A percentile compares a stretch with the other conserved stretches of the same genome.
phyloP scores from a whole-genome alignment of 495 filamentous ascomycete species.

The Aspergillus egyptiacus region DNA sequence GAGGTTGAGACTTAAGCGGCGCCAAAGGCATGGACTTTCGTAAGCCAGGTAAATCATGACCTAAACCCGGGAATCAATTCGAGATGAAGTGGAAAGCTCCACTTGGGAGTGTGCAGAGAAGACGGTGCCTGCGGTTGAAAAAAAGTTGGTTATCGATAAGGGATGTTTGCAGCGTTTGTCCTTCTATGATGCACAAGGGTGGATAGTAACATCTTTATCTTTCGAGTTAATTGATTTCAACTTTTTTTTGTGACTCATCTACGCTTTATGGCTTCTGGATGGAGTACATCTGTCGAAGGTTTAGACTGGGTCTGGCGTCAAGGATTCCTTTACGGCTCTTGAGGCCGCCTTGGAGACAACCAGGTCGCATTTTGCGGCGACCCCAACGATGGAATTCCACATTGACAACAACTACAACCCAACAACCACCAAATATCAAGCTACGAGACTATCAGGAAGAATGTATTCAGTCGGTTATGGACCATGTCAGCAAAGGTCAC shows the following conservation, averaged over 20 bases:
- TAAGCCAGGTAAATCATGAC: constrained; percentile 25
- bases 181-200: not conserved
- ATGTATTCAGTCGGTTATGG: constrained; percentile 80
- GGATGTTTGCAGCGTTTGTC: constrained; percentile 42
- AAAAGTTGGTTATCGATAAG: constrained; percentile 28
- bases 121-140: not conserved
- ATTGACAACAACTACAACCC: constrained; percentile 15
- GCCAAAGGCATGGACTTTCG: constrained; percentile 17
- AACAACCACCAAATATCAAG: constrained; percentile 35
- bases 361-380: not conserved
- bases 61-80: constrained; percentile 4
- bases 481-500: constrained; percentile 64
- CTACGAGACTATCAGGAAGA: constrained; percentile 80
- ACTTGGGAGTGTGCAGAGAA: not conserved
- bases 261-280: constrained; percentile 23
- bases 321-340: constrained; percentile 2
- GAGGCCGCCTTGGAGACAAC: constrained; percentile 7
- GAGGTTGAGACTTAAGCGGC: constrained; percentile 8
- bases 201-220: not conserved
- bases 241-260: not conserved
- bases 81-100: constrained; percentile 11
- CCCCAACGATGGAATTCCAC: constrained; percentile 25
- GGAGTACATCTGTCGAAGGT: constrained; percentile 29
- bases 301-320: constrained; percentile 20
- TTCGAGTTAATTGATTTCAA: not conserved